Conservation (phyloP, 805 yeast species). For the Starmerella bombi region DNA sequence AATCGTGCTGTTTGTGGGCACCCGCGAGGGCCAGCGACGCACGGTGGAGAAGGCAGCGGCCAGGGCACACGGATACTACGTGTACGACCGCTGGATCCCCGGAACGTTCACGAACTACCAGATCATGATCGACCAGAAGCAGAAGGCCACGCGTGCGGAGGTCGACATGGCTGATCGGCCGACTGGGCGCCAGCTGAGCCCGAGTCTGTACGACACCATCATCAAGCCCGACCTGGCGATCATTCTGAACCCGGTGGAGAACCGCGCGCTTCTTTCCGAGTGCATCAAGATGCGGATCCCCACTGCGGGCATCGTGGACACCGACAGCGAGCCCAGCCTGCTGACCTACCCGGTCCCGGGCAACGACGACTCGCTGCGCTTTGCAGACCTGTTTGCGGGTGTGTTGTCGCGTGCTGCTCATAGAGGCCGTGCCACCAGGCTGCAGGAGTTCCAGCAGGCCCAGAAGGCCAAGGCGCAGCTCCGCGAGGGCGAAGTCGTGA, state of each 20-base stretch:
- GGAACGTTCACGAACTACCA: slow-evolving; percentile 83
- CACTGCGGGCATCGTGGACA: slow-evolving; percentile 85
- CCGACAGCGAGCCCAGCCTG: slow-evolving; percentile 79
- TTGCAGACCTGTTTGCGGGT: slow-evolving; percentile 68
- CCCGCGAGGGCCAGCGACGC: slow-evolving; percentile 61
- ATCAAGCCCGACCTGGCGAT: slow-evolving; percentile 84
- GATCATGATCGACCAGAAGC: slow-evolving; percentile 46
- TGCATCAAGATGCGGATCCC: slow-evolving; percentile 76
- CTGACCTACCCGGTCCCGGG: slow-evolving; percentile 94
- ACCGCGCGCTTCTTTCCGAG: slow-evolving; percentile 65
- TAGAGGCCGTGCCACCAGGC: slow-evolving; percentile 52
- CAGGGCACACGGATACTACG: slow-evolving; percentile 66
- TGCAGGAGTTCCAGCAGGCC: slow-evolving; percentile 29
- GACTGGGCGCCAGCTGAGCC: slow-evolving; percentile 45
- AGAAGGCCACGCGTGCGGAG: slow-evolving; percentile 40
- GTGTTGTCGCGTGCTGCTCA: slow-evolving; percentile 76
- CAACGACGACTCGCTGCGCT: slow-evolving; percentile 80
- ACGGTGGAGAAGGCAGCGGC: slow-evolving; percentile 68
- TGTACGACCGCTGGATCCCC: slow-evolving; percentile 80
- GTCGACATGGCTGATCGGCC: slow-evolving; percentile 60
- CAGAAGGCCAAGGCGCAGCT: slow-evolving; percentile 22
- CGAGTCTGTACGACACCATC: slow-evolving; percentile 36
- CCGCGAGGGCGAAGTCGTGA: slow-evolving; percentile 15
- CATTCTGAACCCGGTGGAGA: slow-evolving; percentile 75
- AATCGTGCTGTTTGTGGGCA: slow-evolving; percentile 68